phyloP scores from a whole-genome alignment of 2,329 filamentous ascomycete species.

The Aspergillus eucalypticola region DNA sequence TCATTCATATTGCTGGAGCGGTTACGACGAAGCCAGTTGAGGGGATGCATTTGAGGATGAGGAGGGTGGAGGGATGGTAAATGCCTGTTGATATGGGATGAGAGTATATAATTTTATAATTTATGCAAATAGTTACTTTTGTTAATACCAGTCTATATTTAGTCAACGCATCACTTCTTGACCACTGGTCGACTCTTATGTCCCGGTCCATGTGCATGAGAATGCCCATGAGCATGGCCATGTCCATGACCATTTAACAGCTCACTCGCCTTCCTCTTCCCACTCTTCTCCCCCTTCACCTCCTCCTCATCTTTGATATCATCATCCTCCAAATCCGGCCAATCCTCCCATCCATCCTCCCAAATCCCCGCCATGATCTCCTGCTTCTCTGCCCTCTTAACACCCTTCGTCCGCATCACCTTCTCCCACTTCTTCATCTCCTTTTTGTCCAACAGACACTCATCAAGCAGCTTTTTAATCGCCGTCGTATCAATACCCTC shows the following conservation, averaged over 20 bases:
- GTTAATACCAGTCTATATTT: neutral
- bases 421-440: conserved; percentile 60
- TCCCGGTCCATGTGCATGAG: neutral
- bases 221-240: conserved; percentile 11
- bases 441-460: conserved; percentile 61
- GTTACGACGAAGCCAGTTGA: conserved; percentile 43
- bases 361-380: conserved; percentile 54
- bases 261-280: conserved; percentile 30
- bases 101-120: conserved; percentile 1
- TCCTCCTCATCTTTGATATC: conserved; percentile 9
- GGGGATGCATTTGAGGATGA: conserved; percentile 41
- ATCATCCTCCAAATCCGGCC: conserved; percentile 42
- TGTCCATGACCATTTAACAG: conserved; percentile 25
- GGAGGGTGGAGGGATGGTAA: conserved; percentile 36
- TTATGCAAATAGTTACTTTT: neutral
- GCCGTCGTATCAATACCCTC: conserved; percentile 59
- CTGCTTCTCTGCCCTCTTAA: conserved; percentile 43
- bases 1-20: conserved; percentile 38
- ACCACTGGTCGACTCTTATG: too few relatives aligned
- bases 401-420: conserved; percentile 50
- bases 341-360: conserved; percentile 62
- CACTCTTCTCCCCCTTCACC: conserved; percentile 16
- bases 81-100: neutral
- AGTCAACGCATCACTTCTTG: neutral
- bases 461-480: conserved; percentile 58